A percentile compares a stretch with the other conserved stretches of the same genome.
Evolutionary conservation across 2,329 filamentous ascomycete species (phyloP).

Genomic region (Exophiala calicioides): DNA sequence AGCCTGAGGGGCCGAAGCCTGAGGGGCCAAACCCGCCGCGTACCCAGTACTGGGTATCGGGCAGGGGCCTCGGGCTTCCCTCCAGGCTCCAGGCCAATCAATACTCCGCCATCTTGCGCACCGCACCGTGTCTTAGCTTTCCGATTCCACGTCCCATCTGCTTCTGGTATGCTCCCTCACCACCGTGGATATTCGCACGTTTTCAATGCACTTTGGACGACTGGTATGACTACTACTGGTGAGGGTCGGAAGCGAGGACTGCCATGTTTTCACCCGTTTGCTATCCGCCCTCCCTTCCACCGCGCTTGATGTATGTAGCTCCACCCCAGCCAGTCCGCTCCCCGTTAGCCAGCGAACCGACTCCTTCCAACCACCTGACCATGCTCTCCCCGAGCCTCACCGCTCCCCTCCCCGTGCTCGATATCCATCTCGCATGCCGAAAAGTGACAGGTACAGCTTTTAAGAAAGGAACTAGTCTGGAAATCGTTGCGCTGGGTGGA

Average conservation of each 20-base stretch:
- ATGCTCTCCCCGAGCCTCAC: slow-evolving; percentile 8
- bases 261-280: too few relatives aligned
- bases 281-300: background rate
- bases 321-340: background rate
- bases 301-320: background rate
- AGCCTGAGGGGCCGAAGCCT: too few relatives aligned
- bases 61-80: background rate
- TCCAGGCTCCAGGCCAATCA: background rate
- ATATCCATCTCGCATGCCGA: background rate
- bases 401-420: background rate
- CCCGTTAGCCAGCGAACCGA: background rate
- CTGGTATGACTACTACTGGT: background rate
- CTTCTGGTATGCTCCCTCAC: background rate
- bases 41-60: too few relatives aligned
- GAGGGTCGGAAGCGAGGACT: too few relatives aligned
- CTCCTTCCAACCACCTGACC: background rate
- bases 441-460: too few relatives aligned
- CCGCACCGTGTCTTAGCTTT: too few relatives aligned
- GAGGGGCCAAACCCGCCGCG: too few relatives aligned
- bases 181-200: background rate
- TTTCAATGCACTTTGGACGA: background rate
- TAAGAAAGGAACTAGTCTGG: too few relatives aligned
- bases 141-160: background rate
- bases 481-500: too few relatives aligned
- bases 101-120: background rate